Evolutionary conservation across 352 stramenopile species (phyloP), one percentile per base, ranked within the genome.

Genomic region (Phytophthora pini): DNA sequence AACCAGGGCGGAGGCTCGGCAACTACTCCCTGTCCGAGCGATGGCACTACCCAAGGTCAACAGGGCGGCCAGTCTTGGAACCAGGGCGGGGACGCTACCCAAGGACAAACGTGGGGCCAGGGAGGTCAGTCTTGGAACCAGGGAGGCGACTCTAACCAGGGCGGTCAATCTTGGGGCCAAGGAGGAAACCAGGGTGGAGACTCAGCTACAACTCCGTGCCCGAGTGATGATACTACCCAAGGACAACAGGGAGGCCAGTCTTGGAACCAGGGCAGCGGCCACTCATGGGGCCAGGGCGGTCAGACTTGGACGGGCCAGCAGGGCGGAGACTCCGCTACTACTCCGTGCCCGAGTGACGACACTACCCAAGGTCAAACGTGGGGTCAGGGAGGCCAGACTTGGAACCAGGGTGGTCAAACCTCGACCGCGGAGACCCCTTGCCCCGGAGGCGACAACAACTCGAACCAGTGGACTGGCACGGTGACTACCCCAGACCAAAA

Each of bases 391-490:
- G 29, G 31, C 3, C 53, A 57, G n/a, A 40, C 60, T 10, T 56
- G 41, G 50, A 43, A 29, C 31, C 59, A 61, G 3, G 49, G 51
- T 3, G 12, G 45, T 32, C 52, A 60, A n/a, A 41, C n/a, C 44
- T 49, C 26, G 26, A 50, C 47, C 17, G 9, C 17, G 1, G 60
- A 52, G 45, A 69, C 61, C 39, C 61, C 61, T 11, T 69, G 61
- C 40, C 52, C 56, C 20, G 38, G 31, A 12, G 31, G 52, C 5
- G 44, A 55, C 12, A 41, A 57, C 20, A 43, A 48, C 29, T 53
- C 48, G 1, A 68, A 56, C 44, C 64, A 68, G 24, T 67, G 50
- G 56, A 58, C 49, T 36, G 56, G 57, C 13, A 56, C 51, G 15
- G 56, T 65, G 41, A 69, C 53, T 22, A 54, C 58, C 10, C 54